Percentiles rank a stretch among this genome's conserved stretches.
These are phyloP conservation scores for Chaetomium olivaceum DNA, from an alignment of 2,329 filamentous ascomycete species.

Conservation along the genomic window DNA sequence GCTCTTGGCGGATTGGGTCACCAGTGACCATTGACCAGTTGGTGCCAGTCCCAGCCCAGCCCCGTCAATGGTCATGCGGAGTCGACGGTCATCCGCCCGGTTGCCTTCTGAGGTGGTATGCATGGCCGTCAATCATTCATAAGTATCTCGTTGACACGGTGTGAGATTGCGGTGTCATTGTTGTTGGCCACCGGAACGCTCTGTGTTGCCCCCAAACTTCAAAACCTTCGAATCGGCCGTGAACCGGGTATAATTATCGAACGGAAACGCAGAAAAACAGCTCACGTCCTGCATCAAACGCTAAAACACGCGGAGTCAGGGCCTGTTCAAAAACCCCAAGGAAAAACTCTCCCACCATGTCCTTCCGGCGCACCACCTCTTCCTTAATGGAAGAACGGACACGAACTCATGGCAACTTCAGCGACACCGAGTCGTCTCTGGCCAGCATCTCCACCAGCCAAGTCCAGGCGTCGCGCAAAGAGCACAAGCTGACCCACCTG, in stretches of 20 bases:
- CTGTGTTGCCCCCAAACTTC: neutral
- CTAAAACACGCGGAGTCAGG: no score
- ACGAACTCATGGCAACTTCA: conserved; percentile 51
- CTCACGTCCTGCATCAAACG: no score
- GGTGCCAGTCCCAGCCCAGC: neutral
- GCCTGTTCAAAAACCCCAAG: neutral
- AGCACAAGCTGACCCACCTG: conserved; percentile 41
- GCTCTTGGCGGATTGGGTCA: neutral
- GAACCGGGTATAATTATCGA: no score
- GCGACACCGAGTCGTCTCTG: conserved; percentile 52
- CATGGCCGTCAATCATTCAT: neutral
- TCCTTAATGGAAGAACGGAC: conserved; percentile 40
- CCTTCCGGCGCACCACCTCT: neutral
- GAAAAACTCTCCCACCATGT: neutral
- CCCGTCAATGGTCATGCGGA: neutral
- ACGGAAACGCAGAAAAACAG: no score
- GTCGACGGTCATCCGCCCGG: neutral
- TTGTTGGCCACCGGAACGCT: neutral
- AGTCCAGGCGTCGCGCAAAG: conserved; percentile 23
- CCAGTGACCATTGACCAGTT: neutral
- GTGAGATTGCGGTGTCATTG: neutral
- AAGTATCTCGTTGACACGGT: neutral
- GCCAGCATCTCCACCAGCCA: conserved; percentile 35
- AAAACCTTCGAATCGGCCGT: no score
- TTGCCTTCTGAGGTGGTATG: neutral